Conservation (phyloP, 2,329 filamentous ascomycete genomes). For the Aspergillus uvarum region DNA sequence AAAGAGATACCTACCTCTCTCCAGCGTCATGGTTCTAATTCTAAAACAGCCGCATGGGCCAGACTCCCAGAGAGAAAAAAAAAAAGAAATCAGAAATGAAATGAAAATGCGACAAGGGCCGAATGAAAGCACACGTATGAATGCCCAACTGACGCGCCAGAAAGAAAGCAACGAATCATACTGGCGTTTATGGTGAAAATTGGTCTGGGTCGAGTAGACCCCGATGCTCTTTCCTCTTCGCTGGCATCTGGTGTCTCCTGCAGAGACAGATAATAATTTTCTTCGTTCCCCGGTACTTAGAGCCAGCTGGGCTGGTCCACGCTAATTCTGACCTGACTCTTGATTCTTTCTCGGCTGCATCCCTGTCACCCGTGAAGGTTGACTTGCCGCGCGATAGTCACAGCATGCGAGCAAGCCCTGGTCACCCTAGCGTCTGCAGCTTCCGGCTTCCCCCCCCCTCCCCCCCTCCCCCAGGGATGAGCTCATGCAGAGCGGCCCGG, state of each 20-base stretch:
- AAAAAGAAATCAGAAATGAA: constrained; percentile 7
- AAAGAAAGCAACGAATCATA: constrained; percentile 37
- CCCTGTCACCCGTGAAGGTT: constrained; percentile 4
- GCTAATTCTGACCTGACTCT: neutral
- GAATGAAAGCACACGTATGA: constrained; percentile 36
- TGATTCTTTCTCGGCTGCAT: constrained; percentile 2
- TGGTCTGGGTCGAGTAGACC: constrained; percentile 17
- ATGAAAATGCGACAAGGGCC: neutral
- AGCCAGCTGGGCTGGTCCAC: neutral
- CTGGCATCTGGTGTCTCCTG: constrained; percentile 27
- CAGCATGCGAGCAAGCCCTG: constrained; percentile 9
- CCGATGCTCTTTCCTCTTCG: constrained; percentile 23
- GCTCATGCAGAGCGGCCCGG: constrained; percentile 34
- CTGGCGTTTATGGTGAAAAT: constrained; percentile 6
- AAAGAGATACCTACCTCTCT: neutral
- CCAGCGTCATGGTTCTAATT: neutral
- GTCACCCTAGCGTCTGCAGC: constrained; percentile 17
- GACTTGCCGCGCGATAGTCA: neutral
- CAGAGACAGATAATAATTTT: constrained; percentile 20
- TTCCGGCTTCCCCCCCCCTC: neutral
- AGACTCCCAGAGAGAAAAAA: neutral
- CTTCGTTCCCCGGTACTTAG: neutral
- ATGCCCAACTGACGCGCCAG: constrained; percentile 41
- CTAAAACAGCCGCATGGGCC: neutral
- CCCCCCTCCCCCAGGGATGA: neutral